A percentile compares a stretch with the other conserved stretches of the same genome.
Evolutionary conservation across 305 asterid species (phyloP).

Genomic region (Fraxinus platypoda): DNA sequence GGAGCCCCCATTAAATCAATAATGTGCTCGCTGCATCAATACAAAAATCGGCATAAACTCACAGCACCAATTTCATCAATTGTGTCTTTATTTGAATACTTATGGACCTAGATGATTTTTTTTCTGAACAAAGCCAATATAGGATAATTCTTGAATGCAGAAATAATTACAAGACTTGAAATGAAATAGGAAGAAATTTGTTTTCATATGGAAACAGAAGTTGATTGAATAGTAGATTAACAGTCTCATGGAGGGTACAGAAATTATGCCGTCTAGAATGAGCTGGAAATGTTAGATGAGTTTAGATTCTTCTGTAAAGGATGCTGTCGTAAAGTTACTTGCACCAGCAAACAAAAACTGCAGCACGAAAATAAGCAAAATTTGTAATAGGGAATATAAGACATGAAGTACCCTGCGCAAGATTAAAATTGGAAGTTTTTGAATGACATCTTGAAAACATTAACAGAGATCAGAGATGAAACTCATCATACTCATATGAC

Average conservation of each 20-base stretch:
- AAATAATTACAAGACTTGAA: not conserved
- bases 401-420: not conserved
- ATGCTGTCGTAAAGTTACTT: not conserved
- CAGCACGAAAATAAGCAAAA: not conserved
- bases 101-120: not conserved
- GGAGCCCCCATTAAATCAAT: slow-evolving; percentile 99
- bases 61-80: slow-evolving; percentile 14
- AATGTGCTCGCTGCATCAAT: slow-evolving; percentile 83
- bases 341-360: not conserved
- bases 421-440: not conserved
- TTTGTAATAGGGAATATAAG: not conserved
- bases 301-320: not conserved
- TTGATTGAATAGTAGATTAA: not conserved
- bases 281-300: not conserved
- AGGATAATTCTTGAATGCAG: not conserved
- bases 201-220: not conserved
- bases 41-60: not conserved
- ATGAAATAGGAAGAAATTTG: not conserved
- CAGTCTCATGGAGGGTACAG: not conserved
- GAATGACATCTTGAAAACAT: not conserved
- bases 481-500: not conserved
- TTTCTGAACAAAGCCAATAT: not conserved
- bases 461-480: not conserved
- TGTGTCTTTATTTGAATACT: not conserved
- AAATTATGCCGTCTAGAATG: not conserved